Evolutionary conservation across 768 basidiomycete genomes (phyloP), one percentile per base, ranked within the genome.

Genomic region (Nidularia pulvinata): DNA sequence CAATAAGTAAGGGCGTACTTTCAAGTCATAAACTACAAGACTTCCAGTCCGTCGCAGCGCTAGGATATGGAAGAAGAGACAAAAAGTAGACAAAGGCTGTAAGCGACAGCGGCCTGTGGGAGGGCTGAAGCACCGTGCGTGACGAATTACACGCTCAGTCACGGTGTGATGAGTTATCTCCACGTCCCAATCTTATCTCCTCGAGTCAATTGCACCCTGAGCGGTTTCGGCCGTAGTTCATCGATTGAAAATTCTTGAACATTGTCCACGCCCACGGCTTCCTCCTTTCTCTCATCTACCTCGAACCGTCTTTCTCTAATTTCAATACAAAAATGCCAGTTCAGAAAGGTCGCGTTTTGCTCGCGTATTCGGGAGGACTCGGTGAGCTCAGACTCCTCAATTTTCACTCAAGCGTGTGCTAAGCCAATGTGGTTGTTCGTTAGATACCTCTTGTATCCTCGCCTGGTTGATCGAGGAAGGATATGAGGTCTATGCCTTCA

Each of bases 381-480:
- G 95, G 95, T 96, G 55, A 61, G 92, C 77, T 33, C 22, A 55
- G 45, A 14, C 33, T 19, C 25, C 43, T 30, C 25, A 30, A 30
- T 30, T 30, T 33, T 53, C 46, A 48, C 44, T 16, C 49, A 55
- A 49, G 64, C 49, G 37, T 57, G 49, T 32, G 50, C 46, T 25
- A 16, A 51, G 4, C 50, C 44, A 50, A 33, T 25, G 35, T 57
- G 48, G 57, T 63, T 51, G 52, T 34, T 57, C 49, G 48, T 48
- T 32, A 95, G 97, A 99, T 73, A 99, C 97, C 19, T 98, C 96
- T 36, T 98, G 96, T 75, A 99, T 99, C 76, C 88, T 98, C 62
- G 93, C 93, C 50, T 99, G 96, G 96, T 80, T 99, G 73, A 94
- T 98, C 71, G 97, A 99, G 69, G 81, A 98, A 69, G 95, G 93